phyloP scores from a whole-genome alignment of 164 flowering plant species.

The Vitis amurensis region DNA sequence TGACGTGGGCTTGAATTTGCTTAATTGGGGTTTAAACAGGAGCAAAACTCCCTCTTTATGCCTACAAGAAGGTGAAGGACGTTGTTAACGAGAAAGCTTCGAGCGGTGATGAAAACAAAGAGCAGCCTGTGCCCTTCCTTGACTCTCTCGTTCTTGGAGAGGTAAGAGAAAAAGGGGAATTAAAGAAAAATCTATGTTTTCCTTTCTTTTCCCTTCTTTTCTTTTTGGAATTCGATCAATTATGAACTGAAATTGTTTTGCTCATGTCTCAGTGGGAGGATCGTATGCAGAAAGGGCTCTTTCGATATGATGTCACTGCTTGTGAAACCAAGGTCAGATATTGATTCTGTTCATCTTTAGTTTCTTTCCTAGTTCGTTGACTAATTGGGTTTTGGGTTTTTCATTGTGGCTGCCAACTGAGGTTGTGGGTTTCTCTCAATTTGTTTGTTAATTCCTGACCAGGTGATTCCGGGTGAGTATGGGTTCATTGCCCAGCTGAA shows the following conservation, averaged over 20 bases:
- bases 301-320: conserved; percentile 74
- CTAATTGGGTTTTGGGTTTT: neutral
- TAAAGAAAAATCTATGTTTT: neutral
- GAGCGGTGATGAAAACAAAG: conserved; percentile 11
- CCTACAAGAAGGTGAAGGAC: conserved; percentile 43
- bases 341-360: neutral
- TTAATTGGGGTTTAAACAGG: conserved; percentile 26
- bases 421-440: neutral
- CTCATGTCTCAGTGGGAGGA: conserved; percentile 57
- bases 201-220: no score
- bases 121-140: conserved; percentile 34
- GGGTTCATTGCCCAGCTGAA: conserved; percentile 68
- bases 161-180: conserved; percentile 2
- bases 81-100: conserved; percentile 14
- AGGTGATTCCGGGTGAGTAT: conserved; percentile 61
- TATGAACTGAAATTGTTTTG: no score
- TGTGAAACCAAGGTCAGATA: conserved; percentile 64
- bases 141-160: conserved; percentile 35
- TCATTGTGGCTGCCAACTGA: neutral
- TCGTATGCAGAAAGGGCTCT: conserved; percentile 62
- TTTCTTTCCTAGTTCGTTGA: neutral
- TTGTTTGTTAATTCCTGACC: conserved; percentile 6
- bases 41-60: conserved; percentile 65
- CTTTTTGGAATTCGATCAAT: no score
- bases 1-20: neutral